A percentile compares a stretch with the other conserved stretches of the same genome.
Conservation (phyloP, 1,284 basidiomycete genomes). For the Ganoderma resinaceum region DNA sequence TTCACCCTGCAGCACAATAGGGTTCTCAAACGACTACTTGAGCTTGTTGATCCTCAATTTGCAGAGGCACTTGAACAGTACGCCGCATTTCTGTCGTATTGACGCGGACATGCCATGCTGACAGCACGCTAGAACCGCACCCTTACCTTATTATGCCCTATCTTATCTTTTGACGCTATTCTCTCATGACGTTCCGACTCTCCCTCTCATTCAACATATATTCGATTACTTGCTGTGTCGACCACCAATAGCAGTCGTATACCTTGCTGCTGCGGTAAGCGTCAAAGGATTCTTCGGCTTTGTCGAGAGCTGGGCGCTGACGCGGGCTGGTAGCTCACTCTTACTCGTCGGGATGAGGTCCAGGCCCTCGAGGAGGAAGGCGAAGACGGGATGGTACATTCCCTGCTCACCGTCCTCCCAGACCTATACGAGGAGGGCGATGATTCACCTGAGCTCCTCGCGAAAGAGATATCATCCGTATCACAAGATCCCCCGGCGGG, state of each 20-base stretch:
- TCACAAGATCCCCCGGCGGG: not conserved
- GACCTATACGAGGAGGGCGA: conserved; percentile 58
- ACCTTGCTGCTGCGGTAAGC: conserved; percentile 83
- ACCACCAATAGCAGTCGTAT: conserved; percentile 83
- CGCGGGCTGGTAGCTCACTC: conserved; percentile 54
- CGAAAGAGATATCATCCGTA: not conserved
- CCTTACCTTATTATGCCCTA: conserved; percentile 86
- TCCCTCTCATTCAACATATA: conserved; percentile 85
- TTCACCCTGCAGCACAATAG: conserved; percentile 43
- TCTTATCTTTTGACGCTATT: conserved; percentile 92
- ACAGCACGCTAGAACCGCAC: conserved; percentile 51
- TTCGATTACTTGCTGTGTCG: conserved; percentile 89
- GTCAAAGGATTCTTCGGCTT: not conserved
- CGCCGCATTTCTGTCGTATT: conserved; percentile 29
- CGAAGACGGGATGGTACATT: conserved; percentile 88
- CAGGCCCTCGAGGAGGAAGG: conserved; percentile 61
- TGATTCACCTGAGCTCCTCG: not conserved
- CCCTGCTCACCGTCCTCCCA: conserved; percentile 77
- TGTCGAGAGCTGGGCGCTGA: not conserved
- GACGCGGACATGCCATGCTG: conserved; percentile 14
- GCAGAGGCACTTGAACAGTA: conserved; percentile 73
- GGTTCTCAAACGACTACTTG: conserved; percentile 73
- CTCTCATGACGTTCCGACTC: conserved; percentile 88
- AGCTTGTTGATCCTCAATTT: conserved; percentile 74
- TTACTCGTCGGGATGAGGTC: conserved; percentile 68